Evolutionary conservation across 2,329 filamentous ascomycete species (phyloP), one percentile per base, ranked within the genome.

Genomic region (Alternaria sp.): DNA sequence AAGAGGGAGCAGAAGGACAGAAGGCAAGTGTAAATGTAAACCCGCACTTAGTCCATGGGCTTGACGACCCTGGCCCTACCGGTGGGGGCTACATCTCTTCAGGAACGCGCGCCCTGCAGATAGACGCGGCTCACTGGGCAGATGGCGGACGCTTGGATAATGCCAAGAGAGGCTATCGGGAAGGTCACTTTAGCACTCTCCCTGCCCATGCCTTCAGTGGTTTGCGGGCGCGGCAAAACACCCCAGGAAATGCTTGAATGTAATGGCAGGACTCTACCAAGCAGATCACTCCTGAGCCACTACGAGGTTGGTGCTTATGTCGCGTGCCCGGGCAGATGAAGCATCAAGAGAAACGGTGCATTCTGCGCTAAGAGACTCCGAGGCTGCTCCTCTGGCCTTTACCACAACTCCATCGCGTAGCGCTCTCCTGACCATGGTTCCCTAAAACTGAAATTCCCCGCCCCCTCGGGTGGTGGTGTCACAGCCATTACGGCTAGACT

Each of bases 41-140:
- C 30, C 53, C 38, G 58, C 55, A 54, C 43, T 60, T 60, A 27
- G 48, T 49, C 53, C 55, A 60, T 52, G 58, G 55, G 48, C 49
- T 22, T 34, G 52, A 44, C 50, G 59, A 57, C 51, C 59, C 48
- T 58, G 51, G 28, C 46, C 56, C 52, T 56, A 48, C 30, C 43
- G 49, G 59, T 38, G 56, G 56, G 56, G 59, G 60, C 61, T 57
- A 54, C 54, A 57, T 59, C 14, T 51, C 48, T 55, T 59, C 63
- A 68, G 64, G 65, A 66, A 66, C 65, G 65, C 63, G 60, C 43
- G 50, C 57, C 54, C 59, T 59, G 53, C 59, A 60, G 41, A 52
- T 51, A 40, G 56, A 62, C 62, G 59, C 59, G 62, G 52, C 64
- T 61, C 62, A 51, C 55, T 61, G 48, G 62, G 45, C 55, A 46